Conservation (phyloP, 805 yeast genomes). For the Saturnispora zaruensis region DNA sequence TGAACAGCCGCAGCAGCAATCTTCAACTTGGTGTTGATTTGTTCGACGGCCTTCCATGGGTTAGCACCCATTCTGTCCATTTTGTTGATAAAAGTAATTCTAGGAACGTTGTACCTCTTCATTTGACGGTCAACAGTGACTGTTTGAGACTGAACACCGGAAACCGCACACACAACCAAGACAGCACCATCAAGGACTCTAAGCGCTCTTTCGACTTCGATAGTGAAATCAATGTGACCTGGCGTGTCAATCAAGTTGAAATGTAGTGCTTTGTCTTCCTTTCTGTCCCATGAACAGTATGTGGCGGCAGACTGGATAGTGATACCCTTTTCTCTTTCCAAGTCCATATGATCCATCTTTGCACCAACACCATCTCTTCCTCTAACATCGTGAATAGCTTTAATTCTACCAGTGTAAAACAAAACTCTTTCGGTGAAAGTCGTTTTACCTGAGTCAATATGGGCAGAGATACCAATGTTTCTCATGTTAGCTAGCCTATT, state of each 20-base stretch:
- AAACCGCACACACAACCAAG: slow-evolving; percentile 94
- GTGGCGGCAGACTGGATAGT: slow-evolving; percentile 99
- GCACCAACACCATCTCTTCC: slow-evolving; percentile 98
- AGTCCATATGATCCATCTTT: slow-evolving; percentile 98
- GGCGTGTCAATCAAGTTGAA: slow-evolving; percentile 97
- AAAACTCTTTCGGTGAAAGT: slow-evolving; percentile 96
- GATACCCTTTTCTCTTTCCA: slow-evolving; percentile 97
- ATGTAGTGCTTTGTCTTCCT: slow-evolving; percentile 51
- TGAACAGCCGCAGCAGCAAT: slow-evolving; percentile 97
- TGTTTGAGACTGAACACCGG: slow-evolving; percentile 97
- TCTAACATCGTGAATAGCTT: slow-evolving; percentile 93
- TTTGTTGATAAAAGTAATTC: slow-evolving; percentile 92
- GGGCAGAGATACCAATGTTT: slow-evolving; percentile 96
- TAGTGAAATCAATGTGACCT: slow-evolving; percentile 97
- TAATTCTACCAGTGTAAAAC: slow-evolving; percentile 93
- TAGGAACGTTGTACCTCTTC: slow-evolving; percentile 96
- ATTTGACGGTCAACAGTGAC: slow-evolving; percentile 98
- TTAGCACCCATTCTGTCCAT: slow-evolving; percentile 99
- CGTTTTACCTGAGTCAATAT: slow-evolving; percentile 96
- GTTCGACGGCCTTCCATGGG: slow-evolving; percentile 93
- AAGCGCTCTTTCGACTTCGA: slow-evolving; percentile 97
- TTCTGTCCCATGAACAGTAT: slow-evolving; percentile 91
- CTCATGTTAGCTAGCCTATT: slow-evolving; percentile 54
- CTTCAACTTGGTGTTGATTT: slow-evolving; percentile 75
- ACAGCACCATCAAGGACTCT: slow-evolving; percentile 98